These are phyloP conservation scores for Cicer bijugum DNA, from an alignment of 306 rosid species.

Conservation along the genomic window DNA sequence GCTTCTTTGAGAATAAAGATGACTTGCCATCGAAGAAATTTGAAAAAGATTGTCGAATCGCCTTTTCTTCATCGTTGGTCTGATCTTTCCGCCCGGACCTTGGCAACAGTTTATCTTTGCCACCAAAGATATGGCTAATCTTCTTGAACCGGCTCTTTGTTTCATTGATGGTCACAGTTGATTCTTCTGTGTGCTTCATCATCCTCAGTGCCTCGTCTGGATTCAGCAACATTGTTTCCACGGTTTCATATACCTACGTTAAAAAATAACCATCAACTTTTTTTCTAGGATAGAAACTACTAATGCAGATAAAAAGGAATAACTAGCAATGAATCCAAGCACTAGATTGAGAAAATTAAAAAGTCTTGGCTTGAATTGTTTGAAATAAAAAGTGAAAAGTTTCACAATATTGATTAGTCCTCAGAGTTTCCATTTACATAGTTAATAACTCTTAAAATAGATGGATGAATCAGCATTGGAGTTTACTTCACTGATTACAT, in stretches of 20 bases:
- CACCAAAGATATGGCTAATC: constrained; percentile 71
- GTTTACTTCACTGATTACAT: too few species aligned
- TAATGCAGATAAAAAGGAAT: constrained; percentile 1
- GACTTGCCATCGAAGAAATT: constrained; percentile 87
- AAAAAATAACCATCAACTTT: neutral
- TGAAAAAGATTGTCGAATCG: constrained; percentile 65
- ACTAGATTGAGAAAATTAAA: constrained; percentile 10
- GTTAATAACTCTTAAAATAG: too few species aligned
- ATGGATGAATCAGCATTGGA: too few species aligned
- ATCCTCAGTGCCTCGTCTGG: constrained; percentile 74
- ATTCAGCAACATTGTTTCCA: constrained; percentile 78
- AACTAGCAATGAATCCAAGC: neutral
- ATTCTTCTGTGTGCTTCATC: constrained; percentile 65
- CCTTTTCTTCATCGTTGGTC: constrained; percentile 53
- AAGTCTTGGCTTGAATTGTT: constrained; percentile 5
- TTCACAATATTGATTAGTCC: constrained; percentile 15
- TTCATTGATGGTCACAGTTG: constrained; percentile 47
- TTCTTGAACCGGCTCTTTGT: constrained; percentile 67
- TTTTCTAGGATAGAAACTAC: neutral
- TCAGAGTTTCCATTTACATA: neutral
- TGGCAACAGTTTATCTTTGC: constrained; percentile 60
- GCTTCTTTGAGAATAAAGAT: constrained; percentile 75
- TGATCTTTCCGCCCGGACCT: constrained; percentile 55
- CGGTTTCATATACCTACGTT: constrained; percentile 79
- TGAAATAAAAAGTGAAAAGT: constrained; percentile 5